Evolutionary conservation across 768 basidiomycete genomes (phyloP).

Genomic region (Boletus speciosus): DNA sequence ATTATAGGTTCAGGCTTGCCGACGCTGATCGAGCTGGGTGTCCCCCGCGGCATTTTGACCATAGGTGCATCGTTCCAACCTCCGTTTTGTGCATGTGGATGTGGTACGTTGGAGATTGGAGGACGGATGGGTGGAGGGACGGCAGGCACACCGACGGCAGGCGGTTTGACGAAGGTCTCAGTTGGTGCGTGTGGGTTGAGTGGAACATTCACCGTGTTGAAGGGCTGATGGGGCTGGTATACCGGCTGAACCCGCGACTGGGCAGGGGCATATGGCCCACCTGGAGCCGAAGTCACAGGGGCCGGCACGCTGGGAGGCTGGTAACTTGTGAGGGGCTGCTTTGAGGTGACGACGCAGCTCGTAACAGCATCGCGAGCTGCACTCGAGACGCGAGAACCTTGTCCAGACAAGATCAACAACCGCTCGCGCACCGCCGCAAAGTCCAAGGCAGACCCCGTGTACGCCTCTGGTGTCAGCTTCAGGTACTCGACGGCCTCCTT

Average conservation of each 20-base stretch:
- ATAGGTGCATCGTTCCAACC: constrained; percentile 92
- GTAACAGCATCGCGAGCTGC: constrained; percentile 25
- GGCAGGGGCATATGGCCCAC: constrained; percentile 16
- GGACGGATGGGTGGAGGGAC: constrained; percentile 44
- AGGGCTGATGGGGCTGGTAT: constrained; percentile 8
- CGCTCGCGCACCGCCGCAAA: constrained; percentile 45
- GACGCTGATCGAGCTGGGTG: constrained; percentile 45
- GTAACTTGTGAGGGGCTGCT: not conserved
- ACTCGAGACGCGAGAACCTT: constrained; percentile 23
- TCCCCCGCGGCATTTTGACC: constrained; percentile 43
- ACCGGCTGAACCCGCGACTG: constrained; percentile 26
- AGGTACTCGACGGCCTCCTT: constrained; percentile 79
- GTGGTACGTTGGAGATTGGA: constrained; percentile 43
- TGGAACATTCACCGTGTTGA: not conserved
- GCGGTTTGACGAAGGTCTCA: constrained; percentile 37
- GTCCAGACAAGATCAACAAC: constrained; percentile 39
- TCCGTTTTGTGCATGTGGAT: constrained; percentile 51
- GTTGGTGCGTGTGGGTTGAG: constrained; percentile 9
- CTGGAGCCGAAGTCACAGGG: constrained; percentile 20
- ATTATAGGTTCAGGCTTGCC: constrained; percentile 72
- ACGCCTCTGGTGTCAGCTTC: constrained; percentile 73
- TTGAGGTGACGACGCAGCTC: constrained; percentile 28
- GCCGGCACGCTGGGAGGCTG: constrained; percentile 31
- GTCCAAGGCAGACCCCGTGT: constrained; percentile 56
- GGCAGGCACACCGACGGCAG: constrained; percentile 37